Base-by-base conservation (phyloP, 1,284 basidiomycete genomes). In the Cryptococcus hybrid region DNA sequence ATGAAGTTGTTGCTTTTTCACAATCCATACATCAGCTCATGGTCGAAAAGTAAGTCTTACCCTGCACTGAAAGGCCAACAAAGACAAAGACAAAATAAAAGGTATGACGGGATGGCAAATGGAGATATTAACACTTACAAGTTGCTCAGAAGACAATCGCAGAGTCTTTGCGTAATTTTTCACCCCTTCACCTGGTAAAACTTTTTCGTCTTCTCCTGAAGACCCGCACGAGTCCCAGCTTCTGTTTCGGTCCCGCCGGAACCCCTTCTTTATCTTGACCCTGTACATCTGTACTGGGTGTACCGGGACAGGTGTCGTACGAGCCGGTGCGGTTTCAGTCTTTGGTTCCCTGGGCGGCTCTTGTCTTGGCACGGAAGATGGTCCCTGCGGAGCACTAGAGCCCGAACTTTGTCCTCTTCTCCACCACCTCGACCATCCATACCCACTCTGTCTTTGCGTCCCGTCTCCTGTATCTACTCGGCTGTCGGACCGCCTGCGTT, bases 131-230 rank as follows among this genome's bases (percentile, higher is more conserved):
- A 11, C 12, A 78, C 83, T 67, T 60, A 87, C 86, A 57, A 92
- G 82, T 75, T 92, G 90, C 64, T 90, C 88, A 5, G 88, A 90
- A 0, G 89, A 88, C 50, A 92, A 76, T 3, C 96, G 85, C 55
- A 99, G 78, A 0, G 96, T 95, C 82, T 99, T 99, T 18, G 90
- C 94, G 71, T 87, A 99, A 52, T 83, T 82, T 69, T 67, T 75
- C 2, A 47, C 57, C 34, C 61, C 18, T 18, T 7, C 43, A 8
- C 24, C 24, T 24, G 24, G 24, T 24, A 24, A 24, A 18, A 15
- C 44, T 12, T 13, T 34, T 45, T 7, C 43, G 24, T 24, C 43
- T 24, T 24, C 43, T 7, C 8, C 38, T n/a, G 9, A 42, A 11
- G 9, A n/a, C 11, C n/a, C 40, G 40, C n/a, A 11, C n/a, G 40